Evolutionary conservation across 352 stramenopile species (phyloP).

Genomic region (Pythium brassicae): DNA sequence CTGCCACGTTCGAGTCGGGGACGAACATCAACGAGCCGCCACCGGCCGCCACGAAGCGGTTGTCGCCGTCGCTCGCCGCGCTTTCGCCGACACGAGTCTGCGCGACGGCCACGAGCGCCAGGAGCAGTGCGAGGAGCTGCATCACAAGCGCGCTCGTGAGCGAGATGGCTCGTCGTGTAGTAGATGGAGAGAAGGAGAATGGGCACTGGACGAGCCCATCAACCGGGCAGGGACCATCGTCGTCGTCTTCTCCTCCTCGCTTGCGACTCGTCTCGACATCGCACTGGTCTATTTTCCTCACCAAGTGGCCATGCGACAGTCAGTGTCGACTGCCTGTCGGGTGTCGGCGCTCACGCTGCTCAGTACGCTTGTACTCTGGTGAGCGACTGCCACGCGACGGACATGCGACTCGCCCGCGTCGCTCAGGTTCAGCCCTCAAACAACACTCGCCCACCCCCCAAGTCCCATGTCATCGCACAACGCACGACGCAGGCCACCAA

Average conservation of each 20-base stretch:
- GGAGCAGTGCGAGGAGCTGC: neutral
- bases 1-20: neutral
- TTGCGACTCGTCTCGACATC: constrained; percentile 1
- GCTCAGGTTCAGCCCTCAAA: too few relatives aligned
- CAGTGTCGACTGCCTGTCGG: too few relatives aligned
- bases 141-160: neutral
- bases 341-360: too few relatives aligned
- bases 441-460: too few relatives aligned
- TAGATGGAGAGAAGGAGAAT: neutral
- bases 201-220: neutral
- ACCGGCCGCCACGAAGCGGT: neutral
- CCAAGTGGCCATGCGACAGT: neutral
- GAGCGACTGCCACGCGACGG: too few relatives aligned
- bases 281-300: neutral
- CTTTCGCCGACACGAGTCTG: neutral
- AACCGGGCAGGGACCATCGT: neutral
- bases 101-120: neutral
- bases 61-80: neutral
- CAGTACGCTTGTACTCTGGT: too few relatives aligned
- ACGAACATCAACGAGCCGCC: neutral
- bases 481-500: too few relatives aligned
- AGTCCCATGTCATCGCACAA: too few relatives aligned
- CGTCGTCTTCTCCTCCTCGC: neutral
- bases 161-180: too few relatives aligned
- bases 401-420: too few relatives aligned